A percentile compares a stretch with the other conserved stretches of the same genome.
phyloP scores from a whole-genome alignment of 352 stramenopile genomes.

The Phytophthora sansomeana region DNA sequence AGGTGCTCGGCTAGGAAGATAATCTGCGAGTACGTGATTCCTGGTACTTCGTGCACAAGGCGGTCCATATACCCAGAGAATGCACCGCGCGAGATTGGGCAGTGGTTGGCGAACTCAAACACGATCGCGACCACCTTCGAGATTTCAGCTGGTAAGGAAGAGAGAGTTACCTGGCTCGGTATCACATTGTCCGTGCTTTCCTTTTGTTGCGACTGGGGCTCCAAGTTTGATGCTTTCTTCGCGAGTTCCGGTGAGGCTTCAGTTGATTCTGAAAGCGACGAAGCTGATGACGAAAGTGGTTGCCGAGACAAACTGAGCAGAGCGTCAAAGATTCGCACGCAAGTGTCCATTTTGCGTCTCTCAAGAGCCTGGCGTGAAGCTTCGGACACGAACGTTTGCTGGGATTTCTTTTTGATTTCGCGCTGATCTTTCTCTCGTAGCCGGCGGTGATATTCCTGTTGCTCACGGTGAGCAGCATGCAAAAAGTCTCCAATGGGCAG shows the following conservation, averaged over 20 bases:
- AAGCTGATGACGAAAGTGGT: not conserved
- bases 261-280: slow-evolving; percentile 4
- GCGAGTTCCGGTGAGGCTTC: slow-evolving; percentile 1
- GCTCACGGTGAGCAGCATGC: slow-evolving; percentile 67
- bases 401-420: slow-evolving; percentile 50
- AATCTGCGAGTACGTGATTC: slow-evolving; percentile 77
- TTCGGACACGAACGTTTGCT: slow-evolving; percentile 68
- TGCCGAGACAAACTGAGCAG: slow-evolving; percentile 34
- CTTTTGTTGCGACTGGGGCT: not conserved
- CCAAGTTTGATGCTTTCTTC: not conserved
- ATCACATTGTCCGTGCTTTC: slow-evolving; percentile 27
- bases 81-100: slow-evolving; percentile 44
- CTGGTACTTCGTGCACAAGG: slow-evolving; percentile 64
- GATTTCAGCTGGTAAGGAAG: slow-evolving; percentile 62
- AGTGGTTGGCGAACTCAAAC: slow-evolving; percentile 68
- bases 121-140: slow-evolving; percentile 63
- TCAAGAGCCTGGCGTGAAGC: slow-evolving; percentile 64
- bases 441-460: slow-evolving; percentile 63
- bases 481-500: slow-evolving; percentile 84
- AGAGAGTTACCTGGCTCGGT: slow-evolving; percentile 48
- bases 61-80: slow-evolving; percentile 73
- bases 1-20: slow-evolving; percentile 70
- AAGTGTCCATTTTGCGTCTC: slow-evolving; percentile 65
- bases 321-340: slow-evolving; percentile 59
- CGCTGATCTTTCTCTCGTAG: slow-evolving; percentile 54